Evolutionary conservation across 495 filamentous ascomycete species (phyloP), one percentile per base, ranked within the genome.

Genomic region (Penicillium canescens): DNA sequence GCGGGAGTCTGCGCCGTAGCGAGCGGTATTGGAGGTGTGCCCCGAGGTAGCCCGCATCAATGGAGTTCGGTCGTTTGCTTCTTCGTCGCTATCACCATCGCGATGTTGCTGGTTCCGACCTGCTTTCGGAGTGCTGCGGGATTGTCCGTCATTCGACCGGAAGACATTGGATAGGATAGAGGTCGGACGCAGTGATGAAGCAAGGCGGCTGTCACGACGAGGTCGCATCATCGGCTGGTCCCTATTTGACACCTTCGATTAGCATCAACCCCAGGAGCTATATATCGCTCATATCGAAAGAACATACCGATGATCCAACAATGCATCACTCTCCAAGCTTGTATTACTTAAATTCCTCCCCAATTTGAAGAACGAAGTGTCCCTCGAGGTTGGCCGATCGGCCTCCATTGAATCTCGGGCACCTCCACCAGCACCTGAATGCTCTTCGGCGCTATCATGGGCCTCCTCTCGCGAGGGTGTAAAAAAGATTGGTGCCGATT

Each of bases 241-340:
- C 61, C 90, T 90, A 59, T 33, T 44, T 11, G 48, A 7, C 4
- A 31, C 6, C 28, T 31, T 31, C 8, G 6, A 45, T 50, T 48
- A 56, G 39, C n/a, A 53, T 44, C 13, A 14, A 52, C 34, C 5
- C 20, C 21, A 43, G 57, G 7, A 8, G 41, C 23, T 35, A 37
- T 2, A 14, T 16, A 37, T 37, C 9, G 12, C 37, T 21, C 12
- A 42, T 9, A 21, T 18, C 26, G 14, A 47, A 5, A 1, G 35
- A 54, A 45, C 61, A 40, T 73, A 90, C 89, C 89, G 79, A 62
- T 96, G 91, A 63, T 95, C 91, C 39, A 95, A 70, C 42, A 95
- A 75, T 4, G 82, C 84, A 60, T 91, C 83, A 62, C 89, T 93
- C 49, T 92, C 91, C 47, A 96, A 71, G 62, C 91, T 95, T 4